Base-by-base conservation (phyloP, 176 grass and related monocot species). In the Rhynchospora tenuis region DNA sequence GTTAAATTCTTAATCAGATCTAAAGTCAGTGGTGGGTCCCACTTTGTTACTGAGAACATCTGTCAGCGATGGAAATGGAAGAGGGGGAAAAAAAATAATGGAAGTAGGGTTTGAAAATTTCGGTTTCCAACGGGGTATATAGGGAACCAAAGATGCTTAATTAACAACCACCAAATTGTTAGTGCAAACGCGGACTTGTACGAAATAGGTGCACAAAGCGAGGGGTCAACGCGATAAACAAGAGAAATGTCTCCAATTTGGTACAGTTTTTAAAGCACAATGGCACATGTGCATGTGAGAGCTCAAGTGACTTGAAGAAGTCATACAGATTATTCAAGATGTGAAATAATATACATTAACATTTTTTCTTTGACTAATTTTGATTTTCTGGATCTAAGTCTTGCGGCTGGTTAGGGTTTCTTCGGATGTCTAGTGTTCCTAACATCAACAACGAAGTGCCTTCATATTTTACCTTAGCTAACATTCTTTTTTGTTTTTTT, bases 201-300 rank as follows among this genome's bases (percentile, higher is more conserved):
- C 12, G 64, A 62, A 64, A 60, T 64, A 76, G 56, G 48, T 73
- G 33, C 84, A 71, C 73, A 19, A 62, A 78, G 68, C 59, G 82
- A 85, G 48, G 51, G 48, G 80, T 72, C 71, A 79, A 85, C 55
- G 71, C 84, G 56, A 14, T 26, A 61, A 65, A 81, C 80, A 62
- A 64, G 83, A 64, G 65, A 46, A 72, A 59, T 80, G 87, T 64
- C 58, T 83, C 58, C 57, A 72, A 56, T 64, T 80, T 61, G 26
- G 77, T 61, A 80, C 57, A 23, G 55, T 61, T 81, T 81, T 81
- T 14, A 13, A 81, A 47, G 33, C 78, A 82, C 80, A 61, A 43
- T 14, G 56, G 57, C 78, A 82, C 80, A 82, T 82, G 56, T 65
- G 20, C 60, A 82, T 82, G 80, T 82, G 80, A 66, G 45, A 27